Percentiles rank a stretch among this genome's conserved stretches.
Conservation (phyloP, 331 rosid genomes). For the Telfairia occidentalis region DNA sequence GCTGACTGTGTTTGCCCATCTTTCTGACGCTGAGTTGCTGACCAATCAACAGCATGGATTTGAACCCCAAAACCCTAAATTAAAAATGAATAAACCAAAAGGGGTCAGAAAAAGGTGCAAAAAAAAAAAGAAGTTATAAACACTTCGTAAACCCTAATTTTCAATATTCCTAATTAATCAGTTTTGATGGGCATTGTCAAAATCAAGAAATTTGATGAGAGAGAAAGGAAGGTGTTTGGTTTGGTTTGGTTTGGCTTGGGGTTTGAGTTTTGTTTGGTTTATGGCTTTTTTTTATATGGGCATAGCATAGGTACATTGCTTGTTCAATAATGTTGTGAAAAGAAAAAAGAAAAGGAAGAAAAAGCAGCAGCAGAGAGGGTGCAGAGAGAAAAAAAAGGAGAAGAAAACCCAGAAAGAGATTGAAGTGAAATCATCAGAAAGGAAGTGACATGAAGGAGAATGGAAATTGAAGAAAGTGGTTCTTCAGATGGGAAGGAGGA, state of each 20-base stretch:
- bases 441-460: conserved; percentile 12
- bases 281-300: neutral
- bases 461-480: conserved; percentile 10
- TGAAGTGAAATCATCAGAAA: conserved; percentile 33
- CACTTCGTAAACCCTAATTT: neutral
- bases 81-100: neutral
- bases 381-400: neutral
- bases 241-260: neutral
- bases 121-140: neutral
- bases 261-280: neutral
- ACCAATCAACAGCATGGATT: conserved; percentile 16
- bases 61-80: neutral
- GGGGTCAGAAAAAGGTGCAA: neutral
- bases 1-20: conserved; percentile 15
- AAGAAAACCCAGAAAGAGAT: neutral
- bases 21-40: conserved; percentile 16
- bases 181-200: neutral
- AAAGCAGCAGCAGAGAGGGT: conserved; percentile 11
- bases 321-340: conserved; percentile 3
- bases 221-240: neutral
- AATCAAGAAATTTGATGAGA: neutral
- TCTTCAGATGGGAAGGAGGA: conserved; percentile 11
- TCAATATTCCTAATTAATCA: neutral
- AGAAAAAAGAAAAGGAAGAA: conserved; percentile 5
- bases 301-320: neutral